A percentile compares a stretch with the other conserved stretches of the same genome.
Conservation (phyloP, 495 filamentous ascomycete species). For the Penicillium egyptiacum region DNA sequence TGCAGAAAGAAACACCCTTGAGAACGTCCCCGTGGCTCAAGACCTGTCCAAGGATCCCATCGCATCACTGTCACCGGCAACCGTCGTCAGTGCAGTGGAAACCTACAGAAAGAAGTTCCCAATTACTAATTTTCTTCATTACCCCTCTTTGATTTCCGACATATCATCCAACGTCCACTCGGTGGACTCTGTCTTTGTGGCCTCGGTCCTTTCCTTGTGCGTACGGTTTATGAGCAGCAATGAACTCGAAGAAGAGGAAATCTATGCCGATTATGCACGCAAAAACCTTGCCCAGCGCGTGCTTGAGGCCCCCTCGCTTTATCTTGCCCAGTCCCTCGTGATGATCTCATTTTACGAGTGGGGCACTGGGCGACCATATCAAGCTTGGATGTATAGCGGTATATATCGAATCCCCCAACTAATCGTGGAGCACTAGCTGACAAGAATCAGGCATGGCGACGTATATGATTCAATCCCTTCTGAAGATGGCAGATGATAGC, state of each 20-base stretch:
- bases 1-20: neutral
- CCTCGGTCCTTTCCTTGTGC: conserved; percentile 42
- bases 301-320: conserved; percentile 44
- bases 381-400: conserved; percentile 52
- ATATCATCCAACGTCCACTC: conserved; percentile 34
- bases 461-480: conserved; percentile 48
- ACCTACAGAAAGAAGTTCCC: conserved; percentile 47
- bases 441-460: conserved; percentile 43
- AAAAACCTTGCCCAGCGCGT: conserved; percentile 37
- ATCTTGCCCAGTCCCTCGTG: conserved; percentile 44
- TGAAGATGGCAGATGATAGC: conserved; percentile 46
- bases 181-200: conserved; percentile 45
- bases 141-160: conserved; percentile 45
- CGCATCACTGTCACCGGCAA: conserved; percentile 28
- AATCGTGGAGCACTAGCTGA: neutral
- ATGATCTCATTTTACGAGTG: conserved; percentile 49
- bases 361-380: conserved; percentile 45
- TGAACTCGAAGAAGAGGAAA: conserved; percentile 32
- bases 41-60: conserved; percentile 24
- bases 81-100: conserved; percentile 41
- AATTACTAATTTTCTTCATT: conserved; percentile 46
- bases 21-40: conserved; percentile 4
- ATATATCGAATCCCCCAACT: neutral
- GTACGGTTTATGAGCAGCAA: conserved; percentile 39
- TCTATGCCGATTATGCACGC: conserved; percentile 42